Evolutionary conservation across 1,139 yeast species (phyloP), one percentile per base, ranked within the genome.

Genomic region (Blastobotrys persicus): DNA sequence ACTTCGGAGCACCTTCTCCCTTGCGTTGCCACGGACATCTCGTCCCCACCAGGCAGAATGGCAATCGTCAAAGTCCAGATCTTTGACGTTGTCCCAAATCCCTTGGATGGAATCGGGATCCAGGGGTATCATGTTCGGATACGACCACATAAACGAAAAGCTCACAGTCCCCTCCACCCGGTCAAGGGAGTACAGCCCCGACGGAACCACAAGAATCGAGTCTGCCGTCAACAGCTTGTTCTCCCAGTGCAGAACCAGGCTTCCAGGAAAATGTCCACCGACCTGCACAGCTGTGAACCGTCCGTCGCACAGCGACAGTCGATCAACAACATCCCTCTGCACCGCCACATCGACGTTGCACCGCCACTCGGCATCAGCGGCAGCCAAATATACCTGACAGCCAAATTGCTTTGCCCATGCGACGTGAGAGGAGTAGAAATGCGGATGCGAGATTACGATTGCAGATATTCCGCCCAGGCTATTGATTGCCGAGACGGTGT

Each of bases 231-330:
- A 26, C 41, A 57, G 44, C 42, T 46, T 51, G 28, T 49, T 54
- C 28, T 47, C 49, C 53, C 54, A 57, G 19, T 49, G 44, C 12
- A 51, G 47, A 7, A 57, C 60, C 11, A 47, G 40, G 11, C 55
- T 49, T 12, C 60, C 60, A 4, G 59, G 59, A 33, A 57, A 57
- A 42, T 57, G 60, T 2, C 60, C 60, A 7, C 60, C 59, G 4
- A 57, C 53, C 14, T 51, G 38, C 19, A 47, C 37, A 13, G 38
- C 50, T 4, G 28, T 31, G n/a, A 56, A 35, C 9, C 46, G 48
- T 23, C 35, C 48, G 14, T 47, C 51, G 28, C 50, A 23, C 18
- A 31, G 17, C 16, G 47, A 3, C 31, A 14, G 34, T 13, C 28
- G 12, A 3, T 45, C 38, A 7, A 19, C 35, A 32, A 47, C 47